Percentiles rank a stretch among this genome's conserved stretches.
Evolutionary conservation across 2,329 filamentous ascomycete genomes (phyloP).

Genomic region (Zymoseptoria brevis): DNA sequence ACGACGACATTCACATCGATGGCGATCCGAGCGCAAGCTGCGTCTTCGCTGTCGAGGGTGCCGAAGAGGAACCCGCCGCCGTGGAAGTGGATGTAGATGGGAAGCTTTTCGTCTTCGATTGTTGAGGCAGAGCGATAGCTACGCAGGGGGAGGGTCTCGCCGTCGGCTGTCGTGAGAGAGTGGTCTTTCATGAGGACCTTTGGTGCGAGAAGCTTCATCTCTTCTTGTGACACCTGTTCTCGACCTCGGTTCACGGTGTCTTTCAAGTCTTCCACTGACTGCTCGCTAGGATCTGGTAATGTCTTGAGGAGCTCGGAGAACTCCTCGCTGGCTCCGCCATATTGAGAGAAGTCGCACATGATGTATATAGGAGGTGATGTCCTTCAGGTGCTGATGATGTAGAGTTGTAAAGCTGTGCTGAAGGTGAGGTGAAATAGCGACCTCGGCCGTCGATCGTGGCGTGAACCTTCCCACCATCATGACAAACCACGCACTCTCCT

Average conservation of each 20-base stretch:
- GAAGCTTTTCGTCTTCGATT: conserved; percentile 33
- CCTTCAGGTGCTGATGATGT: not conserved
- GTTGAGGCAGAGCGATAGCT: conserved; percentile 38
- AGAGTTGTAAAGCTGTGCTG: not conserved
- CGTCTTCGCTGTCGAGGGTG: conserved; percentile 46
- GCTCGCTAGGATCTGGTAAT: conserved; percentile 5
- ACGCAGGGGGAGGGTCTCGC: conserved; percentile 37
- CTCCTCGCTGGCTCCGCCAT: conserved; percentile 13
- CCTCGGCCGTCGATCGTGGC: not conserved
- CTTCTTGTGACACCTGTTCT: conserved; percentile 7
- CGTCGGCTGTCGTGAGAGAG: conserved; percentile 39
- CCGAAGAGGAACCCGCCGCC: conserved; percentile 53
- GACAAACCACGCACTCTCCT: too few species aligned
- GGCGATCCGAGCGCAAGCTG: conserved; percentile 43
- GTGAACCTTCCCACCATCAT: not conserved
- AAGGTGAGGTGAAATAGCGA: not conserved
- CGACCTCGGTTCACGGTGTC: conserved; percentile 7
- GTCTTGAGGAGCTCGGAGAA: conserved; percentile 7
- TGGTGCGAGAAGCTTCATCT: conserved; percentile 5
- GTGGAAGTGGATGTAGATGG: conserved; percentile 43
- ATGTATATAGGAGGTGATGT: not conserved
- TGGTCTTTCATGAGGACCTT: conserved; percentile 10
- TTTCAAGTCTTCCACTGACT: conserved; percentile 12
- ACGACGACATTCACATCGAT: conserved; percentile 38
- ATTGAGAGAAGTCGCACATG: conserved; percentile 17